Percentiles rank a stretch among this genome's conserved stretches.
These are phyloP conservation scores for Mycena venus DNA, from an alignment of 768 basidiomycete genomes.

Conservation along the genomic window DNA sequence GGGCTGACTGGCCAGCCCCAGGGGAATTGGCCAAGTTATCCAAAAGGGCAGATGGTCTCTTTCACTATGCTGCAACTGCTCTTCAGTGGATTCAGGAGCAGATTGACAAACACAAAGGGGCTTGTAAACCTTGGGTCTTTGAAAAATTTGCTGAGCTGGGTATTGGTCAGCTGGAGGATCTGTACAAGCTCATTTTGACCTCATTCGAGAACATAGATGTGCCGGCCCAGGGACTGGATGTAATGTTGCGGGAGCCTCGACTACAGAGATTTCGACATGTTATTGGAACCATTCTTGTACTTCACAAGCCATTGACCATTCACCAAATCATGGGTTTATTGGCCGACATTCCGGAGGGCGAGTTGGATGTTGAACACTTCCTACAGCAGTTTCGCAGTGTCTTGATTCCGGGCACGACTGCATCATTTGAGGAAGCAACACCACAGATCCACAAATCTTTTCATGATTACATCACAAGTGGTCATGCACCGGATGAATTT, in stretches of 20 bases:
- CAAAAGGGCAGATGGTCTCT: background rate
- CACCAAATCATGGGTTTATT: conserved; percentile 1
- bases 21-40: background rate
- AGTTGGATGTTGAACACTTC: background rate
- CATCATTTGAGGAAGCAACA: conserved; percentile 3
- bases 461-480: conserved; percentile 3
- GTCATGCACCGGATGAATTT: conserved; percentile 1
- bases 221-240: background rate
- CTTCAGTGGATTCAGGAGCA: conserved; percentile 5
- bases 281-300: background rate
- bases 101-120: background rate
- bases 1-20: too few relatives aligned
- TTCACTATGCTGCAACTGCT: conserved; percentile 13
- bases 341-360: background rate
- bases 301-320: background rate
- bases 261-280: background rate
- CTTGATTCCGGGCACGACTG: background rate
- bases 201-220: background rate
- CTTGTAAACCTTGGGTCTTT: too few relatives aligned
- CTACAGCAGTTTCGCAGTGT: background rate
- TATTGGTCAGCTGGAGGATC: background rate
- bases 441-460: conserved; percentile 10
- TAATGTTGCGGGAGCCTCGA: background rate
- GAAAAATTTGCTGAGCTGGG: background rate
- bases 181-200: background rate